Base-by-base conservation (phyloP, 768 basidiomycete genomes). In the Amanita molliuscula region DNA sequence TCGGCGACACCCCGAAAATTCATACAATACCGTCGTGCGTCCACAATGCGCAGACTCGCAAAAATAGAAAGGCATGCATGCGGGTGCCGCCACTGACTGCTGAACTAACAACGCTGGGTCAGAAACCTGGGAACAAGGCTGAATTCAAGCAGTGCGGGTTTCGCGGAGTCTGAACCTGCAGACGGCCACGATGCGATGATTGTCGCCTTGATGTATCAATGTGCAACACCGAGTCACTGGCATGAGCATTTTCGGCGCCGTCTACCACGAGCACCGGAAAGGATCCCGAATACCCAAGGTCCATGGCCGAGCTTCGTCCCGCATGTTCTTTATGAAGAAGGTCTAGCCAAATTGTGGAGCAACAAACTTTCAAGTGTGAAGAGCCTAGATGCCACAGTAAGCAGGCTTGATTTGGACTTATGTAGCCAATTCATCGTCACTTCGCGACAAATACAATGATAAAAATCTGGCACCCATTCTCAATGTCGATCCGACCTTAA, bases 401-500 rank as follows among this genome's bases (percentile, higher is more conserved):
- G 42, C 26, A 9, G 28, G 16, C 26, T 31, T 44, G 42, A 16
- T 44, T 44, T 44, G 26, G 15, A 23, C 42, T 26, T 42, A 11
- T 26, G 23, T 20, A 25, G 21, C 23, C 25, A 23, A 25, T 15
- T 42, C 2, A 42, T 13, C n/a, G 28, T 13, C 31, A 31, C 31
- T 31, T 31, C 31, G 5, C 31, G 13, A 31, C 31, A 44, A 44
- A 28, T 28, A 5, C 26, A 15, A 28, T 34, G 44, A 46, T 46
- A 46, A 35, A 10, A 9, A 46, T 46, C 44, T 46, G 29, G 29
- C 11, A 13, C 44, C 31, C 31, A 20, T 20, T 40, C 18, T 40
- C 44, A 34, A 34, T 46, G 34, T 46, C 44, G 44, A 46, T 34
- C 44, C 44, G 28, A 11, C 44, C 44, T 29, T 34, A 35, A 46